These are phyloP conservation scores for Botrytis hyacinthi DNA, from an alignment of 2,329 filamentous ascomycete species.

Conservation along the genomic window DNA sequence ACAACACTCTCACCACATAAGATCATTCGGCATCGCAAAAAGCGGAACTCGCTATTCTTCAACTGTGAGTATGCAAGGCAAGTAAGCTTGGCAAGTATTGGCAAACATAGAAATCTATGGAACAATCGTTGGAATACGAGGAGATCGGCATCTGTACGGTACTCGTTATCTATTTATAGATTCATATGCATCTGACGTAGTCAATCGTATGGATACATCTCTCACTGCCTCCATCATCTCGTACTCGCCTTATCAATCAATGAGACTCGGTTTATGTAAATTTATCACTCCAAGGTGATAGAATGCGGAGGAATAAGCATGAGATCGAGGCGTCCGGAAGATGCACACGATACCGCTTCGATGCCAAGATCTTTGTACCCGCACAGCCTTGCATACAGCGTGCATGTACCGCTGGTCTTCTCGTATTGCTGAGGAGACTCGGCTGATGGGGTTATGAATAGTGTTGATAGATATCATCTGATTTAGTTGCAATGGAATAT, in stretches of 20 bases:
- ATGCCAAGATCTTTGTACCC: background rate
- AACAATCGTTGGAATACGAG: conserved; percentile 5
- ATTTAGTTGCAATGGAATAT: background rate
- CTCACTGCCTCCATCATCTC: background rate
- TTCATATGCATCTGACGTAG: background rate
- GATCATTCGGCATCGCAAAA: background rate
- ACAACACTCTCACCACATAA: background rate
- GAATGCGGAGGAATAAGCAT: background rate
- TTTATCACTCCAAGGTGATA: background rate
- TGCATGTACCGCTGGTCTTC: background rate
- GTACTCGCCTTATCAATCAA: background rate
- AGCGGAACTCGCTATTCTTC: background rate
- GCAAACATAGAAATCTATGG: background rate
- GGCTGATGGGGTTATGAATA: background rate
- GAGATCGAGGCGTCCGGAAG: background rate
- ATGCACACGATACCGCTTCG: background rate
- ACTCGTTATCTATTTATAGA: background rate
- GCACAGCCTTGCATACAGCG: background rate
- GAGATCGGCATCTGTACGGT: conserved; percentile 6
- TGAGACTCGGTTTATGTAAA: background rate
- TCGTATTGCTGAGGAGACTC: conserved; percentile 1
- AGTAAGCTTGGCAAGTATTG: background rate
- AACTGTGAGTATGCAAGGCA: background rate
- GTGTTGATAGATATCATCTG: conserved; percentile 1
- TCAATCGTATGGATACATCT: background rate